phyloP scores from a whole-genome alignment of 75 land plant genomes.

The Pinus taeda region DNA sequence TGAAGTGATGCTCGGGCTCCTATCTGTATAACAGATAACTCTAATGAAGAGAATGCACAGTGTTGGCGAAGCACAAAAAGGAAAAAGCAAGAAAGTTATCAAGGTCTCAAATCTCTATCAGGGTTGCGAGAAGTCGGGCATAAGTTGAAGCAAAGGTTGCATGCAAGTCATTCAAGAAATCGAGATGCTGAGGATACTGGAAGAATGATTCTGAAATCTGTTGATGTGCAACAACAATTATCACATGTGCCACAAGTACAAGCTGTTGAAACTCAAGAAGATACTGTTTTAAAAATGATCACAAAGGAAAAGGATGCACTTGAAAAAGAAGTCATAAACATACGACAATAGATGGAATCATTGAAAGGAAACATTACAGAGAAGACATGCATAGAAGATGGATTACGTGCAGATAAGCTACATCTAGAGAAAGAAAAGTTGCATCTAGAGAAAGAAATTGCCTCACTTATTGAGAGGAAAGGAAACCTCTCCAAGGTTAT shows the following conservation, averaged over 20 bases:
- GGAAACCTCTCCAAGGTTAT: background rate
- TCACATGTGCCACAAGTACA: background rate
- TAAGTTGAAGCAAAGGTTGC: constrained; percentile 5
- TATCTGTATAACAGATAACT: background rate
- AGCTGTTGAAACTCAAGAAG: background rate
- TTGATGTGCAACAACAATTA: background rate
- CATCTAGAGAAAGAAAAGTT: too few species aligned
- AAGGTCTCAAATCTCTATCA: background rate
- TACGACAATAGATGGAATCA: background rate
- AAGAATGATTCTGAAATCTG: background rate
- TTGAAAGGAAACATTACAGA: constrained; percentile 7
- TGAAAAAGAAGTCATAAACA: background rate
- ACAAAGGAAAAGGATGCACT: constrained; percentile 1
- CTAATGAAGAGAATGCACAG: constrained; percentile 7
- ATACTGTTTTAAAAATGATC: background rate
- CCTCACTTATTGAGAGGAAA: constrained; percentile 6
- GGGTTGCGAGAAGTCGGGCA: background rate
- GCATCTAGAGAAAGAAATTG: constrained; percentile 1
- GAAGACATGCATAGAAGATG: constrained; percentile 10
- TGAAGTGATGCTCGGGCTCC: constrained; percentile 3
- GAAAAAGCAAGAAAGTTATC: background rate
- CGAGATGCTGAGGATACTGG: background rate
- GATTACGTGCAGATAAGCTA: background rate
- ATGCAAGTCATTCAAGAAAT: background rate
- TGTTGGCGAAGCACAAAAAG: constrained; percentile 10